Base-by-base conservation (phyloP, 352 stramenopile genomes). In the Pythium insidiosum region DNA sequence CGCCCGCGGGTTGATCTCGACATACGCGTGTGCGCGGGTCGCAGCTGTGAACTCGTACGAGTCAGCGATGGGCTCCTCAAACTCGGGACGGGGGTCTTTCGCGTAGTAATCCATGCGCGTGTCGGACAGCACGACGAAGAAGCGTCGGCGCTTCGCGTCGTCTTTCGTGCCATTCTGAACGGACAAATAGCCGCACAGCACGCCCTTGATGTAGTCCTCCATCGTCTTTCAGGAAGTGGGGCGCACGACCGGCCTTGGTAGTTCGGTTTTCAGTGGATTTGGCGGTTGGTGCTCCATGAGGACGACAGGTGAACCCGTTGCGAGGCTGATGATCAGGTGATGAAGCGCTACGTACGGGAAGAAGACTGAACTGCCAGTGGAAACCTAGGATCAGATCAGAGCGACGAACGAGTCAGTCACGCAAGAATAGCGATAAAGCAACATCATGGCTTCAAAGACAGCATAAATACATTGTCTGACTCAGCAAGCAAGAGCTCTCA, bases 31-130 rank as follows among this genome's bases (percentile, higher is more conserved):
- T 6, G 78, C 59, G 22, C 70, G 62, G 12, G 71, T 84, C 16
- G 49, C 36, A 1, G 53, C 37, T 2, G 65, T 53, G 37, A 90
- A 81, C 9, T 67, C 65, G 37, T 82, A 87, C 4, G 63, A 58
- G 19, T 73, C 57, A 1, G 58, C 44, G 34, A 90, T 87, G 21
- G 65, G 58, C 21, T 69, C 56, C 1, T 75, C 50, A 37, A 90
- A 90, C 16, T 60, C 55, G 6, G 74, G 75, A 1, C 75, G 75
- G 13, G 75, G 73, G 29, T 90, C 78, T 9, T 41, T 56, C 3
- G 57, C 37, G 43, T 88, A 90, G 46, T 81, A 87, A 48, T 87
- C 78, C 43, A 88, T 71, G 3, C 75, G 73, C n/a, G 78, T 72
- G 35, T 86, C 72, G 4, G 74, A 83, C 16, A 90, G 61, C 53